Percentiles rank a stretch among this genome's conserved stretches.
phyloP scores from a whole-genome alignment of 1,284 basidiomycete genomes.

The Apiotrichum mycotoxinovorans region DNA sequence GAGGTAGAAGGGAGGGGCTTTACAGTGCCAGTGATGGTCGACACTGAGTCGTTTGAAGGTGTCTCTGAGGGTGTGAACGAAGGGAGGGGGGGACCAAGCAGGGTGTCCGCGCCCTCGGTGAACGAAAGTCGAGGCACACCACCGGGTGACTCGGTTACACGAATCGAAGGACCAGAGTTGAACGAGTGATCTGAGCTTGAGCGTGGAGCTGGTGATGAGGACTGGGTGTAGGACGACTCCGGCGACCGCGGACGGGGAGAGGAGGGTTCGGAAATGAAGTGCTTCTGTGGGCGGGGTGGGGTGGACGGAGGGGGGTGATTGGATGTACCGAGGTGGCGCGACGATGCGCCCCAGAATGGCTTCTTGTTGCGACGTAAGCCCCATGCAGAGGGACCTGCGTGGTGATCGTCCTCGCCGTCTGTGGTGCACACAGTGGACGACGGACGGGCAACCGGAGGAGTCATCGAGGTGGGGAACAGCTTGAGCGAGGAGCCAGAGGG shows the following conservation, averaged over 20 bases:
- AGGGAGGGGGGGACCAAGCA: slow-evolving; percentile 3
- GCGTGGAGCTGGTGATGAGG: neutral
- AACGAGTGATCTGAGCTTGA: slow-evolving; percentile 8
- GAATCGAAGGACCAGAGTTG: slow-evolving; percentile 9
- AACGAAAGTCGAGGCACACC: slow-evolving; percentile 14
- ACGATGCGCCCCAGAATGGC: neutral
- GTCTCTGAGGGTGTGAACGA: slow-evolving; percentile 6
- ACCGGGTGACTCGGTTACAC: slow-evolving; percentile 10
- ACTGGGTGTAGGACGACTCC: slow-evolving; percentile 1
- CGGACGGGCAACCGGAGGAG: neutral
- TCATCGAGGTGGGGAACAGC: neutral
- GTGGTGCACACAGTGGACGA: slow-evolving; percentile 5
- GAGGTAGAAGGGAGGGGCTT: neutral
- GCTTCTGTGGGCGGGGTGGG: neutral
- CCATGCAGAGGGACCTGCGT: neutral
- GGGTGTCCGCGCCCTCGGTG: neutral
- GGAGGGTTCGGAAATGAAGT: neutral
- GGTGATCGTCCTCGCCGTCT: slow-evolving; percentile 10
- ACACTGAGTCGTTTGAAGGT: slow-evolving; percentile 26
- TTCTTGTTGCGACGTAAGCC: neutral
- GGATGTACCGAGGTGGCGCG: neutral
- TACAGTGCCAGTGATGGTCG: slow-evolving; percentile 17
- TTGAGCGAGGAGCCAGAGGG: too few relatives aligned
- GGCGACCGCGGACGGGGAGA: neutral
- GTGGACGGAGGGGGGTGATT: neutral